Evolutionary conservation across 1,139 yeast species (phyloP).

Genomic region (Yamadazyma kanchanaburiensis): DNA sequence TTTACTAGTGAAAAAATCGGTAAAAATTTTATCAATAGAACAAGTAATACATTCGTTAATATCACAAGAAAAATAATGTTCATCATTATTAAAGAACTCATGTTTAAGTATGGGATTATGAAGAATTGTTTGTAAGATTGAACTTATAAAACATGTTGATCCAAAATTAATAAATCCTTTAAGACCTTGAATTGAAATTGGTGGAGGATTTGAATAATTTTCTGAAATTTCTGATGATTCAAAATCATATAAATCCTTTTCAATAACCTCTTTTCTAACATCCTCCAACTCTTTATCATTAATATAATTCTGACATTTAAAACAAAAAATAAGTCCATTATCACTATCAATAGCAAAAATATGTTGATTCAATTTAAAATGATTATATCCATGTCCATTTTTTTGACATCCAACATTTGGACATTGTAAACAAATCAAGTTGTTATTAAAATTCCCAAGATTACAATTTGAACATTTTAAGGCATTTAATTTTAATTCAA

Average conservation of each 20-base stretch:
- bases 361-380: conserved; percentile 64
- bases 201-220: conserved; percentile 46
- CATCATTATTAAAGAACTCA: conserved; percentile 70
- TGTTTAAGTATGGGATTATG: conserved; percentile 85
- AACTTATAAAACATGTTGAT: conserved; percentile 94
- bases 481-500: conserved; percentile 38
- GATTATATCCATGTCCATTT: conserved; percentile 56
- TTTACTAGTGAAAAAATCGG: conserved; percentile 55
- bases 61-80: conserved; percentile 42
- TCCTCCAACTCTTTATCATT: conserved; percentile 57
- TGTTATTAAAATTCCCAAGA: conserved; percentile 44
- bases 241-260: background rate
- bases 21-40: conserved; percentile 74
- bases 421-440: conserved; percentile 76
- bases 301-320: conserved; percentile 71
- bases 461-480: conserved; percentile 52
- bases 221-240: conserved; percentile 6
- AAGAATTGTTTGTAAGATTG: conserved; percentile 76
- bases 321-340: conserved; percentile 67
- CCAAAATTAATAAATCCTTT: conserved; percentile 92
- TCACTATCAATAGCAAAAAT: conserved; percentile 65
- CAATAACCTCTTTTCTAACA: conserved; percentile 35
- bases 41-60: conserved; percentile 71
- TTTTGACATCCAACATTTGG: conserved; percentile 69
- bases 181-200: conserved; percentile 67